Base-by-base conservation (phyloP, 2,329 filamentous ascomycete genomes). In the Penicillium freii region DNA sequence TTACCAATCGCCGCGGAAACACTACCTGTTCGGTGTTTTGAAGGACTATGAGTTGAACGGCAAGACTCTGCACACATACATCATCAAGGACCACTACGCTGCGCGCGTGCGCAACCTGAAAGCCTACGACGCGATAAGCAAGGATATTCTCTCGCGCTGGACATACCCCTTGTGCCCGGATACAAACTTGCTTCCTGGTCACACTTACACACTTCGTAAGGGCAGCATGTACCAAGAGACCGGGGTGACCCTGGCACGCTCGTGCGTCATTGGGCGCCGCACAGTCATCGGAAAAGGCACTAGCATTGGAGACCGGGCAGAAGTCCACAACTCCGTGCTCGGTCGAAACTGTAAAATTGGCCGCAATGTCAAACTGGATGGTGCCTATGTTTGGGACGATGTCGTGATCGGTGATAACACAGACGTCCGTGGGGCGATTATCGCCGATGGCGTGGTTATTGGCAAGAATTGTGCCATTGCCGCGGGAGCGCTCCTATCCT, bases 1-100 rank as follows among this genome's bases (percentile, higher is more conserved):
- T 73, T 97, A 96, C 73, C 92, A 97, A 72, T 83, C 92, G 8
- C 91, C 93, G 1, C 85, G 92, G 54, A 88, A 88, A 67, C 91
- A 96, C 68, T 97, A 96, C 68, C 77, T 99, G 36, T 90, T 92
- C 71, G 92, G 92, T 58, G 92, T 97, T 1, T 79, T 99, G 53
- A 97, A 97, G 77, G 94, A 99, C 73, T 96, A 91, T 79, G 94
- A 99, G 72, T 81, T 97, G 56, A 97, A 97, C 73, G 92, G 92
- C 58, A 96, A 97, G 78, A 92, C 91, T n/a, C 91, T 99, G 51
- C 92, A 97, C 72, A 89, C 91, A 2, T 89, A 97, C 67, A 88
- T 97, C 62, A 80, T 95, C 44, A 84, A 86, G 36, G 85, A 92
- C 51, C 86, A 91, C 58, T 99, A 97, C 70, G 90, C 91, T 1